These are phyloP conservation scores for Rhododendron vialii DNA, from an alignment of 148 eudicot species.

Conservation along the genomic window DNA sequence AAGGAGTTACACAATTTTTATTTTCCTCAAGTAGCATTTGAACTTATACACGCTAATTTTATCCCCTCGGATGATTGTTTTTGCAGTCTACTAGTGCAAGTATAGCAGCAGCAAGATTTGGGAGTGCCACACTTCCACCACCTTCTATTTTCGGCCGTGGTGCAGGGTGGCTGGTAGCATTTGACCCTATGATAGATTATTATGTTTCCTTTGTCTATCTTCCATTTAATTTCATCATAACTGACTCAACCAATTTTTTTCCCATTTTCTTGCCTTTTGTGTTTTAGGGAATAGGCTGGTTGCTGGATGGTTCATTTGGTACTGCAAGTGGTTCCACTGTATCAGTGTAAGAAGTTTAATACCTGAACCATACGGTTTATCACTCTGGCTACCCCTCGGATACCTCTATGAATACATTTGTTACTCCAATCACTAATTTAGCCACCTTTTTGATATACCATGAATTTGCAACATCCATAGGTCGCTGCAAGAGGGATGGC, in stretches of 20 bases:
- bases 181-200: not conserved
- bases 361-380: not conserved
- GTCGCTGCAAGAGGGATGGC: no score
- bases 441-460: no score
- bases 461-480: no score
- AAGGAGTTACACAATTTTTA: not conserved
- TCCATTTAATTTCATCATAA: not conserved
- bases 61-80: not conserved
- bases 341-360: slow-evolving; percentile 57
- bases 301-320: slow-evolving; percentile 75
- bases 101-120: slow-evolving; percentile 64
- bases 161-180: slow-evolving; percentile 75
- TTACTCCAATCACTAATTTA: no score
- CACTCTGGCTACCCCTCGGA: not conserved
- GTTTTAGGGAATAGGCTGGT: slow-evolving; percentile 60
- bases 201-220: not conserved
- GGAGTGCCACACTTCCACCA: slow-evolving; percentile 76
- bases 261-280: not conserved
- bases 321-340: slow-evolving; percentile 68
- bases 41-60: no score
- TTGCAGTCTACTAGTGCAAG: slow-evolving; percentile 79
- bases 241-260: not conserved
- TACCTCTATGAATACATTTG: no score
- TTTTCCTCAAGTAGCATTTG: no score
- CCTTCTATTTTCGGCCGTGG: slow-evolving; percentile 78